Percentiles rank a stretch among this genome's conserved stretches.
Evolutionary conservation across 371 early-diverging fungal species (phyloP).

Genomic region (Conidiobolus incongruus): DNA sequence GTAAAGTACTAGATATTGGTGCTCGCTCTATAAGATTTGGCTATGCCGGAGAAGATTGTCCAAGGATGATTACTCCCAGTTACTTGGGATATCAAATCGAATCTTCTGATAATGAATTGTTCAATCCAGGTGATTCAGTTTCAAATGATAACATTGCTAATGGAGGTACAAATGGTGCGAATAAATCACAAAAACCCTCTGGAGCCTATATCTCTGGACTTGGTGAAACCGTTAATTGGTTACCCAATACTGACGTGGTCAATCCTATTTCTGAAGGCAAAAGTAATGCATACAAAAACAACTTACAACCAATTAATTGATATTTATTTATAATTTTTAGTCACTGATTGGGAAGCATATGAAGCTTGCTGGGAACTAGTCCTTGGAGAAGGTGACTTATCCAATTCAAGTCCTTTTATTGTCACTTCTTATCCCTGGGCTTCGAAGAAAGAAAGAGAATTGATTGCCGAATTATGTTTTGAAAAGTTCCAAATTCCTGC

Average conservation of each 20-base stretch:
- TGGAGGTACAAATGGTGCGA: constrained; percentile 8
- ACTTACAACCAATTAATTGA: background rate
- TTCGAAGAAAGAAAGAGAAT: constrained; percentile 53
- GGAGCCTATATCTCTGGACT: constrained; percentile 66
- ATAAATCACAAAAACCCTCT: constrained; percentile 5
- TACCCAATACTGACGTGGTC: constrained; percentile 51
- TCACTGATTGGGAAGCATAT: constrained; percentile 80
- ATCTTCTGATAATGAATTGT: too few relatives aligned
- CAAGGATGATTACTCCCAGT: constrained; percentile 66
- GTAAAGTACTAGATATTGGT: constrained; percentile 81
- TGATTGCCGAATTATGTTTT: constrained; percentile 75
- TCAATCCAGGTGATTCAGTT: too few relatives aligned
- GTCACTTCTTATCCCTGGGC: constrained; percentile 84
- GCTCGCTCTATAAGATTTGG: constrained; percentile 72
- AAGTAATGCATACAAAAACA: constrained; percentile 14
- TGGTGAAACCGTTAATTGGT: constrained; percentile 45
- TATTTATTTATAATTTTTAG: constrained; percentile 13
- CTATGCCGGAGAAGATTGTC: constrained; percentile 87
- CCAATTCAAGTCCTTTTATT: constrained; percentile 69
- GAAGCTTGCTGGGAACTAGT: constrained; percentile 75
- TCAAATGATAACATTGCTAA: constrained; percentile 10
- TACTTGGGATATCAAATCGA: constrained; percentile 25
- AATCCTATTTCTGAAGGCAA: constrained; percentile 46
- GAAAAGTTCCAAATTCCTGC: constrained; percentile 80
- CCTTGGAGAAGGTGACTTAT: too few relatives aligned